A percentile compares a stretch with the other conserved stretches of the same genome.
Evolutionary conservation across 495 filamentous ascomycete genomes (phyloP).

Genomic region (Hypoxylon fragiforme): DNA sequence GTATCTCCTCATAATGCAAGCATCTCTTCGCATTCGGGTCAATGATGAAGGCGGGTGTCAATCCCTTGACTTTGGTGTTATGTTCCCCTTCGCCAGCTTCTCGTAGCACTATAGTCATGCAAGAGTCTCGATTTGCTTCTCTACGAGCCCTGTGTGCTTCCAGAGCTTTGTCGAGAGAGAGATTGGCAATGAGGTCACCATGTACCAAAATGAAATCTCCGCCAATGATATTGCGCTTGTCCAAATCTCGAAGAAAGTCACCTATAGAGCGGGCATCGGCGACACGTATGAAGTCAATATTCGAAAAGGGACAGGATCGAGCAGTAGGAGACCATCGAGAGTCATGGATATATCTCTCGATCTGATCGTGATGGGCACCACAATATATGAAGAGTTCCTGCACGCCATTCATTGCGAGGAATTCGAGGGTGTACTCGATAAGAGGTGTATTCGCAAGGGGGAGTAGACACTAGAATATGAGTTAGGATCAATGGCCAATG

Average conservation of each 20-base stretch:
- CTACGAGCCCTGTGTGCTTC: constrained; percentile 78
- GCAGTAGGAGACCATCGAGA: constrained; percentile 50
- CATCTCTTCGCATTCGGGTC: constrained; percentile 80
- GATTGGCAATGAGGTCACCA: constrained; percentile 91
- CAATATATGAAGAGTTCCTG: constrained; percentile 91
- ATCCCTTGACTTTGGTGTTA: constrained; percentile 70
- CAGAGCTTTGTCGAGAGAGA: constrained; percentile 79
- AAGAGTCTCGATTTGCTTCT: constrained; percentile 85
- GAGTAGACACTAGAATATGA: constrained; percentile 72
- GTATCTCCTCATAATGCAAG: constrained; percentile 87
- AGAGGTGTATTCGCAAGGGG: constrained; percentile 91
- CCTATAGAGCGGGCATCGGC: constrained; percentile 80
- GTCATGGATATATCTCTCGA: constrained; percentile 78
- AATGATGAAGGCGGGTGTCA: constrained; percentile 82
- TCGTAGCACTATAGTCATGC: constrained; percentile 95
- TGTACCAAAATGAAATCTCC: constrained; percentile 92
- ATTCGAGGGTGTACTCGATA: constrained; percentile 97
- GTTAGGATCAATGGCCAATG: constrained; percentile 7
- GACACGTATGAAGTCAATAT: constrained; percentile 82
- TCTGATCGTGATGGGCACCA: constrained; percentile 82
- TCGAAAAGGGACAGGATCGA: constrained; percentile 78
- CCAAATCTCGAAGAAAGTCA: constrained; percentile 93
- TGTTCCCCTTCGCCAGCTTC: constrained; percentile 71
- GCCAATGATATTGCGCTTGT: constrained; percentile 80
- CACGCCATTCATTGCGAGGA: constrained; percentile 89